Evolutionary conservation across 2,329 filamentous ascomycete genomes (phyloP).

Genomic region (Phoma sp.): DNA sequence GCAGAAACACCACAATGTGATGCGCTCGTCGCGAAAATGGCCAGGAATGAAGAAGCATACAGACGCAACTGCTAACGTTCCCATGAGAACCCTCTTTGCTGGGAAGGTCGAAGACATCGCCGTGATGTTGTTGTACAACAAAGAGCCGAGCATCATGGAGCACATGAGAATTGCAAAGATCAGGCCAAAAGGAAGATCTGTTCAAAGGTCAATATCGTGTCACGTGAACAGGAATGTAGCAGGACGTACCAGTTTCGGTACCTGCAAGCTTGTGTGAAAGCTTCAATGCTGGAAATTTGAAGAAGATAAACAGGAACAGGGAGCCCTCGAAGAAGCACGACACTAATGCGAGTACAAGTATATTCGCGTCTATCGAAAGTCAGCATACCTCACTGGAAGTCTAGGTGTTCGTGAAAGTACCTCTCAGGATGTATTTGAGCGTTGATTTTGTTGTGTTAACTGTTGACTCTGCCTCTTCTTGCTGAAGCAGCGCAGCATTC

Average conservation of each 20-base stretch:
- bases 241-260: slow-evolving; percentile 34
- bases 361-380: slow-evolving; percentile 51
- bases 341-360: slow-evolving; percentile 60
- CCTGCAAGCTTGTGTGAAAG: slow-evolving; percentile 39
- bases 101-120: slow-evolving; percentile 29
- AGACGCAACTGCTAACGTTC: slow-evolving; percentile 36
- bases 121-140: slow-evolving; percentile 57
- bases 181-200: slow-evolving; percentile 56
- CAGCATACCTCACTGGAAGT: not conserved
- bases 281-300: slow-evolving; percentile 65
- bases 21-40: slow-evolving; percentile 54
- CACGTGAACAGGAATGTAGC: not conserved
- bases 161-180: slow-evolving; percentile 68
- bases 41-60: slow-evolving; percentile 44
- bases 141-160: slow-evolving; percentile 65
- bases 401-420: not conserved
- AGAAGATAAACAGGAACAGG: slow-evolving; percentile 70
- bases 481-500: slow-evolving; percentile 32
- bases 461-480: slow-evolving; percentile 33
- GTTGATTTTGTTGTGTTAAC: slow-evolving; percentile 29
- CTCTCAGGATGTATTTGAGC: slow-evolving; percentile 33
- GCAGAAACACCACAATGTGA: slow-evolving; percentile 65
- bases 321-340: slow-evolving; percentile 67
- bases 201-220: slow-evolving; percentile 7
- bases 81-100: slow-evolving; percentile 39